Evolutionary conservation across 108 stramenopile genomes (phyloP).

Genomic region (Pseudonitzschia multiseries): DNA sequence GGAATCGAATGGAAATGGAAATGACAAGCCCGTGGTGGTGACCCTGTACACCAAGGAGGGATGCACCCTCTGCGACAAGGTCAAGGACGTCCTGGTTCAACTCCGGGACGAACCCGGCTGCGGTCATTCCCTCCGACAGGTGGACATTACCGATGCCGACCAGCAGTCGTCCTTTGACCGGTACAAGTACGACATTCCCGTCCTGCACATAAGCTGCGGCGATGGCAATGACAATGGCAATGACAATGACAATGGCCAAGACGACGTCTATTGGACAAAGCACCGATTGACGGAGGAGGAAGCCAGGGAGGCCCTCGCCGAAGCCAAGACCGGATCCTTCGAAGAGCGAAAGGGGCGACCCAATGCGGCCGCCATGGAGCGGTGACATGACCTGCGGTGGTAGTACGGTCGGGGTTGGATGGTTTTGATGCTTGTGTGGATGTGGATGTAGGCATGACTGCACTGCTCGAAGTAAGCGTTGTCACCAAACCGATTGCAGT

Average conservation of each 20-base stretch:
- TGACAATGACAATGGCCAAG: neutral
- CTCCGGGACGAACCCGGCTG: constrained; percentile 40
- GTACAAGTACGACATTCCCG: constrained; percentile 89
- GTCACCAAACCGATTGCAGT: too few species aligned
- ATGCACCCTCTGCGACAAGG: constrained; percentile 83
- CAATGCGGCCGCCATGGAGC: constrained; percentile 47
- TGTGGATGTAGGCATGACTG: too few species aligned
- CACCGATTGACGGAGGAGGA: constrained; percentile 63
- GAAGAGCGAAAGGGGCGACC: constrained; percentile 57
- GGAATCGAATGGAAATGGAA: too few species aligned
- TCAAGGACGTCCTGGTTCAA: constrained; percentile 60
- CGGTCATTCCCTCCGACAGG: constrained; percentile 72
- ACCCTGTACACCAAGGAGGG: constrained; percentile 77
- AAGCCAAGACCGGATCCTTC: constrained; percentile 55
- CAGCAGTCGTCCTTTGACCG: constrained; percentile 58
- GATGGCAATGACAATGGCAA: too few species aligned
- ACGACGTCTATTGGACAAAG: constrained; percentile 77
- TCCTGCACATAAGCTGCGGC: constrained; percentile 52
- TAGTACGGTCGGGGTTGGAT: too few species aligned
- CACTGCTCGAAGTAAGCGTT: too few species aligned
- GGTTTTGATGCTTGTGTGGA: too few species aligned
- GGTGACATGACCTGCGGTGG: too few species aligned
- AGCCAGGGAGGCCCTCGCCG: constrained; percentile 47
- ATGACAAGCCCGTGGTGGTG: constrained; percentile 6
- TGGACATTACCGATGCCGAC: constrained; percentile 80